Conservation (phyloP, 176 grass and related monocot species). For the Ananas comosus region DNA sequence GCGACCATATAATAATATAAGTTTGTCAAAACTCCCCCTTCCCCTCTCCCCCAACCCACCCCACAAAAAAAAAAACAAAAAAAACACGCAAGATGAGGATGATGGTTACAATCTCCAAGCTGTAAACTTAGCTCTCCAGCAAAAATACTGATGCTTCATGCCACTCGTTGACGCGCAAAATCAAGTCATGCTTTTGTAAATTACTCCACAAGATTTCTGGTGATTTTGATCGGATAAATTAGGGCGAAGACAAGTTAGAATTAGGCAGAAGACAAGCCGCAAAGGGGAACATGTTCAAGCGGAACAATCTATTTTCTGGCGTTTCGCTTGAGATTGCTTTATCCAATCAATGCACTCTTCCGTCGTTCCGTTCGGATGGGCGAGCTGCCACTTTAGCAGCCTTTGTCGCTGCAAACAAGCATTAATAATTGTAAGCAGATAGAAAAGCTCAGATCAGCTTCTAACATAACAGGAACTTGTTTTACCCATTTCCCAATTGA, state of each 20-base stretch:
- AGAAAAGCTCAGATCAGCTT: neutral
- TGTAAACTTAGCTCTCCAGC: too few species aligned
- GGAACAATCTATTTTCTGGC: constrained; percentile 49
- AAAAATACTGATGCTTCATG: too few species aligned
- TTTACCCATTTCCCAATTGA: constrained; percentile 69
- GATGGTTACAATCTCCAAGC: too few species aligned
- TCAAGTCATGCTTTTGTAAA: too few species aligned
- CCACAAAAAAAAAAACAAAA: too few species aligned
- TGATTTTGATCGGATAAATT: too few species aligned
- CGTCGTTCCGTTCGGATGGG: constrained; percentile 47
- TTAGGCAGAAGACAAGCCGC: neutral
- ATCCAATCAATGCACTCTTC: constrained; percentile 90
- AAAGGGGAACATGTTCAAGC: constrained; percentile 16
- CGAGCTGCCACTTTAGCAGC: constrained; percentile 84
- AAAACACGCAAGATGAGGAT: too few species aligned
- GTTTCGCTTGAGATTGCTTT: constrained; percentile 70
- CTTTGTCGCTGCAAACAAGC: constrained; percentile 60
- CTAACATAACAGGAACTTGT: neutral
- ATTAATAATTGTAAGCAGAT: neutral
- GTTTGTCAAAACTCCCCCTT: too few species aligned
- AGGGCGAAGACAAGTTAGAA: neutral
- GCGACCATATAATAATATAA: too few species aligned
- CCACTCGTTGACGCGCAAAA: too few species aligned
- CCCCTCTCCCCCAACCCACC: too few species aligned
- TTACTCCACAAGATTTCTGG: too few species aligned